These are phyloP conservation scores for Curvularia sp. DNA, from an alignment of 2,329 filamentous ascomycete genomes.

Conservation along the genomic window DNA sequence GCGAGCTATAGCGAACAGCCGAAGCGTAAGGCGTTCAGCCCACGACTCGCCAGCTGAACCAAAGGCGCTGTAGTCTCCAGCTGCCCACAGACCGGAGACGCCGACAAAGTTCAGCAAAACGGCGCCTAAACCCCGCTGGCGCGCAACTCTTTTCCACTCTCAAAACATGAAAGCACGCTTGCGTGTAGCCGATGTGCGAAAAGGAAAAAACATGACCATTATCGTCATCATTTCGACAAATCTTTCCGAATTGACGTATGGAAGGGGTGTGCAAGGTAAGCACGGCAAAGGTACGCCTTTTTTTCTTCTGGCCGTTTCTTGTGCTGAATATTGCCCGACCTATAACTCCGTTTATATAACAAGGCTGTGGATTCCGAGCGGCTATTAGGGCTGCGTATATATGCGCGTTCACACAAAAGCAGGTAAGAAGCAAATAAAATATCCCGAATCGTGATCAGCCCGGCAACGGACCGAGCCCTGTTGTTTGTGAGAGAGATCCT, in stretches of 20 bases:
- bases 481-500: not conserved
- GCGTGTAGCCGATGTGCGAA: not conserved
- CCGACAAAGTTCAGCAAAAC: not conserved
- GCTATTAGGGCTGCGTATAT: not conserved
- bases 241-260: not conserved
- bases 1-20: not conserved
- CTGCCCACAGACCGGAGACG: not conserved
- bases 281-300: not conserved
- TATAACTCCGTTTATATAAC: not conserved
- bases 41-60: not conserved
- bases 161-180: not conserved
- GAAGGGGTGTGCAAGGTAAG: not conserved
- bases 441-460: conserved; percentile 6
- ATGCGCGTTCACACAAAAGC: not conserved
- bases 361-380: not conserved
- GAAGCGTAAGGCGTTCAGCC: not conserved
- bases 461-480: conserved; percentile 18
- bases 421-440: not conserved
- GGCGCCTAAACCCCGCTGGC: not conserved
- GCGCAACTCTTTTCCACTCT: not conserved
- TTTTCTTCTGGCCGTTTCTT: not conserved
- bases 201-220: not conserved
- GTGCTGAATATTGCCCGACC: not conserved
- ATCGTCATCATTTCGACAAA: not conserved
- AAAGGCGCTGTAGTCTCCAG: not conserved